Conservation (phyloP, 768 basidiomycete species). For the Fibroporia radiculosa region DNA sequence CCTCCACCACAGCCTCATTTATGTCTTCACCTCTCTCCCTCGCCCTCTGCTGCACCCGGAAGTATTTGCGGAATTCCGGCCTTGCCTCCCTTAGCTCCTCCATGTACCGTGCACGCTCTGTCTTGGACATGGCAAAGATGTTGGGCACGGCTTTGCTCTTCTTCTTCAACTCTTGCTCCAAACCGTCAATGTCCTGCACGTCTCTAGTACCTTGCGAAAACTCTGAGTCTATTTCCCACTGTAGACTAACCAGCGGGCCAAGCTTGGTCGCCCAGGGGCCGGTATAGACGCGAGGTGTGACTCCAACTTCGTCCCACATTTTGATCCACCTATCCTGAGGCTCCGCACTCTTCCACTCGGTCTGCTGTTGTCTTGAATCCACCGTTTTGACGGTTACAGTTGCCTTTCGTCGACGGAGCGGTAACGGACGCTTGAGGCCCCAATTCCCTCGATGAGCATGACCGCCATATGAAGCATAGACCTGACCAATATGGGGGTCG, state of each 20-base stretch:
- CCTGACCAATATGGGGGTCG: conserved; percentile 69
- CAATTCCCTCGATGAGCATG: conserved; percentile 74
- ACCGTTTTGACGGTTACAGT: conserved; percentile 60
- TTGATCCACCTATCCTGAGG: conserved; percentile 59
- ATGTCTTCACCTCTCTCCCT: not conserved
- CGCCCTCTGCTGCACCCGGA: conserved; percentile 23
- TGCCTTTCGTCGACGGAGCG: conserved; percentile 54
- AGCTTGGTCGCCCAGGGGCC: conserved; percentile 33
- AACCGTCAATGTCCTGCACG: conserved; percentile 1
- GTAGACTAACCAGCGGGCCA: conserved; percentile 24
- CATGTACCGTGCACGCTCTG: conserved; percentile 53
- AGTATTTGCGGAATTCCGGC: conserved; percentile 43
- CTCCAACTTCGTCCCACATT: conserved; percentile 57
- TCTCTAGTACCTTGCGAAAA: conserved; percentile 4
- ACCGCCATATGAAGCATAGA: conserved; percentile 65
- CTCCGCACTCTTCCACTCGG: conserved; percentile 69
- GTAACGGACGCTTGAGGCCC: conserved; percentile 79
- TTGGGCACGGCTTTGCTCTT: conserved; percentile 30
- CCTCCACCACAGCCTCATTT: too few relatives aligned
- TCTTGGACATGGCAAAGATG: conserved; percentile 50
- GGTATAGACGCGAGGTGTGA: conserved; percentile 25
- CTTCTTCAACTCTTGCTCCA: conserved; percentile 7
- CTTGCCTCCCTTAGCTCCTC: conserved; percentile 50
- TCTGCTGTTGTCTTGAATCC: conserved; percentile 68
- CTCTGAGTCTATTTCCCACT: conserved; percentile 41